These are phyloP conservation scores for Thelonectria rubi DNA, from an alignment of 2,329 filamentous ascomycete species.

Conservation along the genomic window DNA sequence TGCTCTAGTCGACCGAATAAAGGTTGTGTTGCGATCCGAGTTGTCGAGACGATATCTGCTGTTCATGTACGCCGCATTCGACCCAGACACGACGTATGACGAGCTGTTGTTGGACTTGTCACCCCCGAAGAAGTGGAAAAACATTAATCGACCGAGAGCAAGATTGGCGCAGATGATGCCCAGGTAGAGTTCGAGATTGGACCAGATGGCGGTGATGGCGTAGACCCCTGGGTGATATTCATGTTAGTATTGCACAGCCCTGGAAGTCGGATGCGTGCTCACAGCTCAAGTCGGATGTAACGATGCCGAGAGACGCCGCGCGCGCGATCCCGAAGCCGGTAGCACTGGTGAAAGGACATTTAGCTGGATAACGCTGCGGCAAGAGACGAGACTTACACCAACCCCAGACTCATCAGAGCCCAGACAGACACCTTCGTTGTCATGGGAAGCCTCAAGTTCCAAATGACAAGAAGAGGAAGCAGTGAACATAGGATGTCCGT, in stretches of 20 bases:
- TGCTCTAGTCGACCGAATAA: constrained; percentile 19
- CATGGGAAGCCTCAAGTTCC: constrained; percentile 45
- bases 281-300: constrained; percentile 37
- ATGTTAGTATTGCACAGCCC: background rate
- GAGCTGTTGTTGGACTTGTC: constrained; percentile 9
- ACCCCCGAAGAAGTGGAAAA: constrained; percentile 27
- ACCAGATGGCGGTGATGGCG: constrained; percentile 50
- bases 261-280: background rate
- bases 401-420: constrained; percentile 47
- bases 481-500: constrained; percentile 37
- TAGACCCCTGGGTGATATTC: constrained; percentile 39
- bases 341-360: constrained; percentile 2
- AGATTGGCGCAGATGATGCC: constrained; percentile 50
- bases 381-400: constrained; percentile 24
- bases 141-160: constrained; percentile 35
- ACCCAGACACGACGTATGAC: constrained; percentile 25
- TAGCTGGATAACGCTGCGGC: no score
- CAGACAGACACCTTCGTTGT: constrained; percentile 45
- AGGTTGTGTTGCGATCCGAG: constrained; percentile 8
- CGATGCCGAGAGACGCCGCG: constrained; percentile 32
- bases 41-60: constrained; percentile 21
- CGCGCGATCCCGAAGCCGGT: constrained; percentile 36
- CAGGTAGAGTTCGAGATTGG: constrained; percentile 49
- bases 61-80: constrained; percentile 22
- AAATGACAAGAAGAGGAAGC: constrained; percentile 46